Evolutionary conservation across 2,329 filamentous ascomycete genomes (phyloP), one percentile per base, ranked within the genome.

Genomic region (Diaporthe destruens): DNA sequence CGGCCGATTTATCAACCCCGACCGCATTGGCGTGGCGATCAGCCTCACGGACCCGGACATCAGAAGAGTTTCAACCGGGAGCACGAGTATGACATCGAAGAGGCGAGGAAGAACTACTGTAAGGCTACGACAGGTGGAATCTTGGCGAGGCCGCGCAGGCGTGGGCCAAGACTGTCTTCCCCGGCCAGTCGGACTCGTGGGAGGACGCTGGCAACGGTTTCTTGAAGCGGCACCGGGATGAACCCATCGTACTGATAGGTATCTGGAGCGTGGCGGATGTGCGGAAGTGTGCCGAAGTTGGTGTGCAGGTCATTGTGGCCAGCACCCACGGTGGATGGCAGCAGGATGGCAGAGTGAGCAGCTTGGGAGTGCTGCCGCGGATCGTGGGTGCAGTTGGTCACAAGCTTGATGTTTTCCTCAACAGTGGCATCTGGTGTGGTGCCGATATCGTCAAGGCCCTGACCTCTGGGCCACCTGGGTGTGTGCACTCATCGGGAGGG

Each of bases 201-300:
- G 85, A 88, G 56, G 92, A 92, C 78, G n/a, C n/a, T n/a, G n/a
- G n/a, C n/a, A 84, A 93, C 1, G 82, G 85, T 6, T 94, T 91
- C 91, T 78, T 93, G 29, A 88, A 90, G 83, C 86, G 84, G 79
- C 81, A 84, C 72, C 87, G 89, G 42, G 86, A 86, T 0, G 84
- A 90, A 9, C 83, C 90, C 77, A 76, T 94, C 84, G 82, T 91
- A 75, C 63, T 94, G 34, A 94, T 94, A 80, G 92, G 92, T 0
- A 88, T 94, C n/a, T 91, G 94, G 82, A 89, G 87, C 18, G 87
- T 89, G 0, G 83, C 85, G 53, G 92, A 94, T 79, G 92, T 92
- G 18, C 83, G 85, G 68, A 85, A 84, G 75, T 90, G 90, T 2
- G 85, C 90, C 47, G 85, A 91, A 67, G 77, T 85, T 16, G 91